A percentile compares a stretch with the other conserved stretches of the same genome.
Conservation (phyloP, 164 flowering plant genomes). For the Akebia trifoliata region DNA sequence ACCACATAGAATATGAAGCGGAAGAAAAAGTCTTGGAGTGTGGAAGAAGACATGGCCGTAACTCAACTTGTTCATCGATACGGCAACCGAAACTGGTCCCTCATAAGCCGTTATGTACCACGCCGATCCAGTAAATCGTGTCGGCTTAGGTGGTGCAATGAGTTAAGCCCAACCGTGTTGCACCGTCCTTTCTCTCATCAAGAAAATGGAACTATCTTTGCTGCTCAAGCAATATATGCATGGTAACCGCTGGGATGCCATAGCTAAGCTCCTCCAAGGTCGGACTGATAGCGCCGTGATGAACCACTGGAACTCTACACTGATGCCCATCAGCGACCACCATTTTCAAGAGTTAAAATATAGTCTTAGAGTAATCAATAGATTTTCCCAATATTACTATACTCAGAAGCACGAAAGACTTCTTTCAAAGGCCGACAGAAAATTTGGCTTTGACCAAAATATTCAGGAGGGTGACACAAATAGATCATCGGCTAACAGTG, state of each 20-base stretch:
- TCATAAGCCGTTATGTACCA: conserved; percentile 51
- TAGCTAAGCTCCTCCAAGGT: conserved; percentile 56
- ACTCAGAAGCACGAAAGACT: too few relatives aligned
- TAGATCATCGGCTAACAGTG: too few relatives aligned
- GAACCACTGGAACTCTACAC: conserved; percentile 72
- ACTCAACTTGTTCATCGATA: conserved; percentile 41
- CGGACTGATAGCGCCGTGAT: conserved; percentile 71
- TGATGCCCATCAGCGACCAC: too few relatives aligned
- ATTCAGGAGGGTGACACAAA: too few relatives aligned
- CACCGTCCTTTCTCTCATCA: conserved; percentile 52
- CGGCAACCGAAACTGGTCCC: conserved; percentile 64
- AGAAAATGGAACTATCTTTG: conserved; percentile 51
- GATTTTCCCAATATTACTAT: too few relatives aligned
- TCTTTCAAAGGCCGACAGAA: too few relatives aligned
- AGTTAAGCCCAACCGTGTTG: conserved; percentile 52
- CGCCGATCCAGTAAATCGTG: conserved; percentile 72
- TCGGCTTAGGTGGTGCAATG: conserved; percentile 70
- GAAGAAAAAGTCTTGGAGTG: conserved; percentile 74
- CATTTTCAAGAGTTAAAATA: too few relatives aligned
- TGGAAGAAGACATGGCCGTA: conserved; percentile 50
- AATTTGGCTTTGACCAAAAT: too few relatives aligned
- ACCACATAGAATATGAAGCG: conserved; percentile 23
- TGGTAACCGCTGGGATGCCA: conserved; percentile 69
- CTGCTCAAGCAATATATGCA: conserved; percentile 47
- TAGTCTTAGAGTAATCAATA: too few relatives aligned